phyloP scores from a whole-genome alignment of 345 rosid genomes.

The Sonneratia caseolaris region DNA sequence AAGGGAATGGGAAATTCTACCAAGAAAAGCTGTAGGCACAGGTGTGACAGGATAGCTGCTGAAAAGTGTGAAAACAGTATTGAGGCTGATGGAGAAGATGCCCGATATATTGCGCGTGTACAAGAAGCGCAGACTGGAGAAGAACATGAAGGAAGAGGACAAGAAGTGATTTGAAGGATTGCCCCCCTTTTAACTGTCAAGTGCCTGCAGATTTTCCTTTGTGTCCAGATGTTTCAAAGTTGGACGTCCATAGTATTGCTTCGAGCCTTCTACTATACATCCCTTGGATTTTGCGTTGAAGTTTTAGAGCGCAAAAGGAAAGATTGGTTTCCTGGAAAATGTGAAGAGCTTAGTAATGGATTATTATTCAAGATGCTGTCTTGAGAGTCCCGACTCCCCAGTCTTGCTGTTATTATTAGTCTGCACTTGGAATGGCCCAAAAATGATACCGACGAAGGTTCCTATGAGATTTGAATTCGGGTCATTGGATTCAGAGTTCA shows the following conservation, averaged over 20 bases:
- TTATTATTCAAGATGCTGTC: too few species aligned
- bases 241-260: not conserved
- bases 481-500: constrained; percentile 95
- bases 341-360: not conserved
- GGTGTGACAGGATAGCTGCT: constrained; percentile 65
- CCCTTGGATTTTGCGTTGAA: not conserved
- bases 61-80: constrained; percentile 79
- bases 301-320: not conserved
- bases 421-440: not conserved
- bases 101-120: constrained; percentile 67
- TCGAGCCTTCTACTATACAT: not conserved
- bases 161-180: constrained; percentile 19
- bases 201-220: not conserved
- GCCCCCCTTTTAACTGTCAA: not conserved
- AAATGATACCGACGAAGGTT: constrained; percentile 42
- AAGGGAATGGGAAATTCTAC: too few species aligned
- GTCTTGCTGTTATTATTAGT: not conserved
- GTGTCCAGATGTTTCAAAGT: too few species aligned
- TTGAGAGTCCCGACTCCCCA: too few species aligned
- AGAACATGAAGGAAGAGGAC: constrained; percentile 92
- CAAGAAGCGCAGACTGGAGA: constrained; percentile 93
- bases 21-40: constrained; percentile 28
- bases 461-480: constrained; percentile 98
- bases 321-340: not conserved
- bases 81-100: constrained; percentile 75